Evolutionary conservation across 768 basidiomycete genomes (phyloP), one percentile per base, ranked within the genome.

Genomic region (Sporobolomyces roseus): DNA sequence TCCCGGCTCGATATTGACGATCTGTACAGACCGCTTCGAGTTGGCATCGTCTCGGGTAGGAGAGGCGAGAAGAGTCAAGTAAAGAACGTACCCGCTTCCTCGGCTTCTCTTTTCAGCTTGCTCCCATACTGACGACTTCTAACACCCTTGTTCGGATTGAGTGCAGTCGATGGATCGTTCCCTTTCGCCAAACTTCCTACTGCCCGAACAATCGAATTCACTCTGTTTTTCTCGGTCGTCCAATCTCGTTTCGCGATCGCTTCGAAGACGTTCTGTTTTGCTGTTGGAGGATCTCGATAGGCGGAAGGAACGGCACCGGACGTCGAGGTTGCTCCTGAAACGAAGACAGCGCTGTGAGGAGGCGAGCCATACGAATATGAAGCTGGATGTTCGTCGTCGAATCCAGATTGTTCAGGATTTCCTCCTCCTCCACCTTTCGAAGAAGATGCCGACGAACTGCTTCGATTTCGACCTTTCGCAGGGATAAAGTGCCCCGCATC

Each of bases 101-200:
- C 76, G 19, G 76, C 76, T 50, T 76, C 76, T 5, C 71, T 50
- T 65, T 68, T 74, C 33, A 70, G 49, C 66, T 65, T 67, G 19
- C 67, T 41, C 10, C 48, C 52, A 25, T 63, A 61, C 65, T 73
- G 66, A 25, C 56, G 3, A 27, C 41, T 56, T 59, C 68, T 23
- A 61, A n/a, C 30, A 30, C 33, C 49, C 30, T 33, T 27, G 4
- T 29, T 58, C 53, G 56, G 65, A 12, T 55, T 53, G 19, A 65
- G 32, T 2, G 58, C 46, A 0, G 25, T 33, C 6, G 27, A 50
- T 17, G 63, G 52, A 38, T 69, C 71, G 14, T 27, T 49, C 1
- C 71, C 68, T 33, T 73, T 68, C 19, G 58, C 61, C 9, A 66
- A 29, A 25, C 49, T 64, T 12, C 66, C 67, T 4, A 69, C 67